These are phyloP conservation scores for Rehmannia glutinosa DNA, from an alignment of 257 asterid species.

Conservation along the genomic window DNA sequence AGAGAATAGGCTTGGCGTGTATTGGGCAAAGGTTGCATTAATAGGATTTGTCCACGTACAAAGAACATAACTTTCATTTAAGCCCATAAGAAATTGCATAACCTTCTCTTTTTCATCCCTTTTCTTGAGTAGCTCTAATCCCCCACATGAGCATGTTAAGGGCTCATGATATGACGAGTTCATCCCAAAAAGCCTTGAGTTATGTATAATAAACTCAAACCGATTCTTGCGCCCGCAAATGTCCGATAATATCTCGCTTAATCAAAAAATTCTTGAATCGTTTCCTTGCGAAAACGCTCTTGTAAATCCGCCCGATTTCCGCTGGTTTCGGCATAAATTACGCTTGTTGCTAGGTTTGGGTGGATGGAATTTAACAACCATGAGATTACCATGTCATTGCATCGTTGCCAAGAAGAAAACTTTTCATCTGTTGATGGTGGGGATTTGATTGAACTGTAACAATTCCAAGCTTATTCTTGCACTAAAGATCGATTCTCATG, in stretches of 20 bases:
- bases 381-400: too few species aligned
- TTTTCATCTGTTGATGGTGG: too few species aligned
- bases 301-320: neutral
- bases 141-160: neutral
- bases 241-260: neutral
- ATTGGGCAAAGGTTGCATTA: neutral
- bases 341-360: too few species aligned
- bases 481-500: too few species aligned
- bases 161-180: neutral
- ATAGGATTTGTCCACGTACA: neutral
- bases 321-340: too few species aligned
- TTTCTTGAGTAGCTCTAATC: neutral
- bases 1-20: too few species aligned
- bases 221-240: neutral
- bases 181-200: neutral
- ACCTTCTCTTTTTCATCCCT: neutral
- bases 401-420: too few species aligned
- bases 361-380: too few species aligned
- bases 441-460: too few species aligned
- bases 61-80: neutral
- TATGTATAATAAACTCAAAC: neutral
- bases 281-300: neutral
- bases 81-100: neutral
- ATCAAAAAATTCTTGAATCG: neutral
- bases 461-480: too few species aligned